phyloP scores from a whole-genome alignment of 2,329 filamentous ascomycete species.

The Cyphellophora attinorum region DNA sequence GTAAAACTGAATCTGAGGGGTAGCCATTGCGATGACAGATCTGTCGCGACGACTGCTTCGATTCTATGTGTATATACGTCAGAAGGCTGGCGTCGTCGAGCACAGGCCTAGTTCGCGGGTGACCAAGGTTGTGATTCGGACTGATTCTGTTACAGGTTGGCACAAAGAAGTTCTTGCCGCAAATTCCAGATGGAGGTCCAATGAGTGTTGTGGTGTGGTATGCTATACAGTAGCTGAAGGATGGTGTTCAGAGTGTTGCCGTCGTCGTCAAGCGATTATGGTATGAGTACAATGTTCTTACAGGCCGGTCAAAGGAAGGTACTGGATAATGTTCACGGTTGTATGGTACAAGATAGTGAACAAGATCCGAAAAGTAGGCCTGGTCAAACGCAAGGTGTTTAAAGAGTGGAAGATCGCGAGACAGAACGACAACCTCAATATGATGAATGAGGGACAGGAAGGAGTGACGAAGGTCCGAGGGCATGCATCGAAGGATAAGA shows the following conservation, averaged over 20 bases:
- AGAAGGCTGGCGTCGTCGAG: background rate
- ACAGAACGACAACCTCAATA: slow-evolving; percentile 19
- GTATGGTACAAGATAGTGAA: slow-evolving; percentile 18
- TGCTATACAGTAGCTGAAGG: slow-evolving; percentile 5
- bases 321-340: slow-evolving; percentile 18
- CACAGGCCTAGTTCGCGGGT: background rate
- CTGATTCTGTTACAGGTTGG: slow-evolving; percentile 12
- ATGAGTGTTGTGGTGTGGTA: background rate
- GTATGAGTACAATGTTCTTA: slow-evolving; percentile 8
- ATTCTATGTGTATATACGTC: too few relatives aligned
- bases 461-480: slow-evolving; percentile 12
- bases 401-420: slow-evolving; percentile 15
- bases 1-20: slow-evolving; percentile 57
- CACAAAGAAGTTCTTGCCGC: slow-evolving; percentile 6
- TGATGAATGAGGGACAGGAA: slow-evolving; percentile 16
- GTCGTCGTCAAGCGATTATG: slow-evolving; percentile 6
- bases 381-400: slow-evolving; percentile 18
- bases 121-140: background rate
- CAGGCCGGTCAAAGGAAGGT: slow-evolving; percentile 18
- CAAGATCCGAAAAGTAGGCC: slow-evolving; percentile 19
- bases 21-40: slow-evolving; percentile 15
- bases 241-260: slow-evolving; percentile 1
- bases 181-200: background rate
- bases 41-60: too few relatives aligned
- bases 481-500: slow-evolving; percentile 18